phyloP scores from a whole-genome alignment of 2,329 filamentous ascomycete species.

The Ramularia collo-cygni region DNA sequence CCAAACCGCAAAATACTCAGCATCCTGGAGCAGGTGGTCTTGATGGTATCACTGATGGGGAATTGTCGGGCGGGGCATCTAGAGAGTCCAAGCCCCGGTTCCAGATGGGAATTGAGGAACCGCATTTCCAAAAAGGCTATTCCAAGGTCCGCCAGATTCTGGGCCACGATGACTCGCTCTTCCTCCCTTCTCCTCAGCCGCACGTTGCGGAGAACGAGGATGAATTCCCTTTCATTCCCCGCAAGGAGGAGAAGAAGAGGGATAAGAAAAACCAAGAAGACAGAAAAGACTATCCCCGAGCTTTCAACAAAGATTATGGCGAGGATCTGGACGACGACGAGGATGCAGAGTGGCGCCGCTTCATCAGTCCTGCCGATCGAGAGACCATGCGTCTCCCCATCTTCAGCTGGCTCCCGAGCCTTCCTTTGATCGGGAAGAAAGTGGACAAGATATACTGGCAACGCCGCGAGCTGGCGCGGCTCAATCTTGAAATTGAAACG shows the following conservation, averaged over 20 bases:
- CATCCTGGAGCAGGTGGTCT: too few relatives aligned
- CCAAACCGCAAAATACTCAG: conserved; percentile 13
- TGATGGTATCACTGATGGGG: too few relatives aligned
- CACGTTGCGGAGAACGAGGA: conserved; percentile 29
- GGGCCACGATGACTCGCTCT: conserved; percentile 26
- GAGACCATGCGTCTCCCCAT: conserved; percentile 74
- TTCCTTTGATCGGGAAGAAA: conserved; percentile 79
- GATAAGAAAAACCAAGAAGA: conserved; percentile 16
- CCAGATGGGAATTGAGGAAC: conserved; percentile 28
- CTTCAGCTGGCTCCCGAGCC: conserved; percentile 64
- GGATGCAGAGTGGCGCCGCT: conserved; percentile 71
- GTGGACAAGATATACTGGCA: conserved; percentile 94
- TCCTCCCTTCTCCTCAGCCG: conserved; percentile 41
- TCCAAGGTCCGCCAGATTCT: conserved; percentile 26
- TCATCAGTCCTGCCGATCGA: conserved; percentile 72
- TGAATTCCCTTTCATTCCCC: conserved; percentile 17
- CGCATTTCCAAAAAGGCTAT: conserved; percentile 13
- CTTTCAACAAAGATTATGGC: conserved; percentile 56
- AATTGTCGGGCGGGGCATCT: too few relatives aligned
- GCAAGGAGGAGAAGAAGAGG: conserved; percentile 2
- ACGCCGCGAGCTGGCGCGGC: conserved; percentile 72
- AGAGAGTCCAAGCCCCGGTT: conserved; percentile 4
- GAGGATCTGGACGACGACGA: conserved; percentile 57
- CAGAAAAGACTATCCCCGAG: conserved; percentile 49
- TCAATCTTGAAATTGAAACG: conserved; percentile 86